Base-by-base conservation (phyloP, 257 asterid genomes). In the Echium plantagineum region DNA sequence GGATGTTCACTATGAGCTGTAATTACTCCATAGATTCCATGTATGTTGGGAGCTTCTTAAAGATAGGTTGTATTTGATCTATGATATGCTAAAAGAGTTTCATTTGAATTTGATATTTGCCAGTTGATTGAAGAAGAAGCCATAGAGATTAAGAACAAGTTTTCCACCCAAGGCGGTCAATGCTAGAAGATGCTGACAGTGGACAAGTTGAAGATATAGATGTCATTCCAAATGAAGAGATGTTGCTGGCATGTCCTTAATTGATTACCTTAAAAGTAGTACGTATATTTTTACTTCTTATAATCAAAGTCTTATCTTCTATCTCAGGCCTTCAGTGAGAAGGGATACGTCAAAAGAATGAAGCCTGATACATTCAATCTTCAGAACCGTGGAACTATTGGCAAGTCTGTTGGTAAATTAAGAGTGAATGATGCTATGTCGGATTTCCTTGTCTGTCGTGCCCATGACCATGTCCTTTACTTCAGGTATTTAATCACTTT, bases 301-400 rank as follows among this genome's bases (percentile, higher is more conserved):
- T 9, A 21, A 64, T 24, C 57, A 58, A 18, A 42, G n/a, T 21
- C 35, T 60, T 49, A 32, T 49, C 53, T 58, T 62, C 24, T 2
- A 64, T 74, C 70, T 61, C 83, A 93, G 98, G 98, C 97, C 63
- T 68, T 93, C 60, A 93, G 98, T 71, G 98, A 86, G 75, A 93
- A 93, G 77, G 98, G 98, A 49, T 93, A 93, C 71, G 86, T 89
- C 19, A 93, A 93, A 71, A 82, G 98, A 74, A 89, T 93, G 98
- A 86, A 70, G 73, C 96, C 98, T 54, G 94, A 89, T 74, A 86
- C 98, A 10, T 93, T 93, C 81, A 89, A 77, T 77, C 85, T 86
- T 65, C 98, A 89, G 74, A 76, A 74, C 60, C 95, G 98, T 5
- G 98, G 98, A 64, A 86, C 96, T 58, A 88, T 93, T 66, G 98